These are phyloP conservation scores for Graphiopsis chlorocephala DNA, from an alignment of 2,329 filamentous ascomycete genomes.

Conservation along the genomic window DNA sequence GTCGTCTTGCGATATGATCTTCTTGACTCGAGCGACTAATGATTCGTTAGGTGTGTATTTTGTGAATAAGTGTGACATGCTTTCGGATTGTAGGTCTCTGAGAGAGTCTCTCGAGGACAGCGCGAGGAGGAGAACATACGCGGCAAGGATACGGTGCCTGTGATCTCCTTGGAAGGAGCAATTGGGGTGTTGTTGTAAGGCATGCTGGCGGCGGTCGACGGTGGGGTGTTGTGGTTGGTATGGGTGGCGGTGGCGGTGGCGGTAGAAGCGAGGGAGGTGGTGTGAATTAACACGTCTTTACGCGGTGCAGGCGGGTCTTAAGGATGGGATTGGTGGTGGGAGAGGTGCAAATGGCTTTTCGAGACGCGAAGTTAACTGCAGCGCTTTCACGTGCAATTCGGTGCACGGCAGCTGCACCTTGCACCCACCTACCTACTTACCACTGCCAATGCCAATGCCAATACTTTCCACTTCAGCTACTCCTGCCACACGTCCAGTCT, in stretches of 20 bases:
- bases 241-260: background rate
- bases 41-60: background rate
- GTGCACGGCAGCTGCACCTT: background rate
- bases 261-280: background rate
- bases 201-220: slow-evolving; percentile 52
- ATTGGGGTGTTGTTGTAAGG: slow-evolving; percentile 87
- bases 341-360: slow-evolving; percentile 4
- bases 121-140: slow-evolving; percentile 53
- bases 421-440: background rate
- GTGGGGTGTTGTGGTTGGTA: background rate
- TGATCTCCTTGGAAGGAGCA: slow-evolving; percentile 74
- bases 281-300: background rate
- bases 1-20: slow-evolving; percentile 85
- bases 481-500: background rate
- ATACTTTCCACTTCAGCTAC: background rate
- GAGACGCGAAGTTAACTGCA: background rate
- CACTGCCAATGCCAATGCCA: background rate
- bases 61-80: slow-evolving; percentile 18
- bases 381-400: background rate
- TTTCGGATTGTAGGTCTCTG: background rate
- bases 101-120: background rate
- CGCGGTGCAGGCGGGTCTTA: background rate
- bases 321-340: background rate
- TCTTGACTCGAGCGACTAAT: slow-evolving; percentile 88
- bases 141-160: slow-evolving; percentile 79